Percentiles rank a stretch among this genome's conserved stretches.
Evolutionary conservation across 441 rosid genomes (phyloP).

Genomic region (Brassica balearica): DNA sequence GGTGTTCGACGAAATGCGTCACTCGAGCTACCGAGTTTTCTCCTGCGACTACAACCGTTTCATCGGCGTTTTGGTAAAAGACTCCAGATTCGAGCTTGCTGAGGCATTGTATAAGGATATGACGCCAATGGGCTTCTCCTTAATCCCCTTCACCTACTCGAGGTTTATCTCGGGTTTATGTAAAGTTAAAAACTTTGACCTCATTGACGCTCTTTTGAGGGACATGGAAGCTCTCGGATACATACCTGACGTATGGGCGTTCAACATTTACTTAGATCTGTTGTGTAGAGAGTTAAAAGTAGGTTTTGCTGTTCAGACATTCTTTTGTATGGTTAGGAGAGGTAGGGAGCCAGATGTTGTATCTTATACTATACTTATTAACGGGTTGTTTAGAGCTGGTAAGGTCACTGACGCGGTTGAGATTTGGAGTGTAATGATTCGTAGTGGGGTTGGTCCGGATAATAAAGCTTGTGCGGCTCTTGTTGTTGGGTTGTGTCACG

Average conservation of each 20-base stretch:
- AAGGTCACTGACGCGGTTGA: conserved; percentile 59
- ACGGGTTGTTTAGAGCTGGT: conserved; percentile 66
- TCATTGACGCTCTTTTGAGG: conserved; percentile 59
- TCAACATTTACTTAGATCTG: conserved; percentile 72
- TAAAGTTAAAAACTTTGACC: conserved; percentile 55
- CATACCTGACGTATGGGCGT: conserved; percentile 84
- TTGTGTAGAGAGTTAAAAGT: conserved; percentile 61
- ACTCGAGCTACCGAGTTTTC: conserved; percentile 74
- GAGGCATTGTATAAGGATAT: conserved; percentile 64
- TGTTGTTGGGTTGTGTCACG: conserved; percentile 73
- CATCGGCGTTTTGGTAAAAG: conserved; percentile 75
- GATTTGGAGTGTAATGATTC: conserved; percentile 75
- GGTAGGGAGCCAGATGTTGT: conserved; percentile 88
- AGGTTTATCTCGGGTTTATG: conserved; percentile 91
- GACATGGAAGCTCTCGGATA: conserved; percentile 77
- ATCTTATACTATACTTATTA: conserved; percentile 73
- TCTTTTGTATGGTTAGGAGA: conserved; percentile 55
- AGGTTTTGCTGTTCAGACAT: conserved; percentile 66
- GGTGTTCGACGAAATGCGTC: conserved; percentile 92
- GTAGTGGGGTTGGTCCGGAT: conserved; percentile 69
- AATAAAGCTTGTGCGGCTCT: conserved; percentile 63
- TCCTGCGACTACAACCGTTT: conserved; percentile 83
- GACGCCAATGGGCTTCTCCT: conserved; percentile 73
- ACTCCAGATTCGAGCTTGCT: conserved; percentile 71
- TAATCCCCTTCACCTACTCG: conserved; percentile 83